These are phyloP conservation scores for Trichoderma orchidacearum DNA, from an alignment of 495 filamentous ascomycete species.

Conservation along the genomic window DNA sequence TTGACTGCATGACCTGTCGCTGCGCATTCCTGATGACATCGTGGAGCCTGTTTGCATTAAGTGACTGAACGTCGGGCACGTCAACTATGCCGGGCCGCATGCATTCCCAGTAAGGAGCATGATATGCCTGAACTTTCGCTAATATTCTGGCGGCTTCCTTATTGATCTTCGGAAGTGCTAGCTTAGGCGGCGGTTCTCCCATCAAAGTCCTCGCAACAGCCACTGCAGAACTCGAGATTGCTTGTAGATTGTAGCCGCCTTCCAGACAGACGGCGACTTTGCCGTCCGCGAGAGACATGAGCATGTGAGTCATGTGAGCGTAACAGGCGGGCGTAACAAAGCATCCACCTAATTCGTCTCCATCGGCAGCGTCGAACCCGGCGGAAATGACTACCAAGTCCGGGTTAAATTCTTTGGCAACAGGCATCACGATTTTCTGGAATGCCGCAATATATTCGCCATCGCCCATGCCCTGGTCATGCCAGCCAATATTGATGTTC, in stretches of 20 bases:
- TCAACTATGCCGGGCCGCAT: slow-evolving; percentile 39
- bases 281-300: slow-evolving; percentile 87
- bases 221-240: slow-evolving; percentile 82
- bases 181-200: slow-evolving; percentile 79
- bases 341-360: slow-evolving; percentile 84
- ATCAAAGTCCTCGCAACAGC: slow-evolving; percentile 87
- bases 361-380: slow-evolving; percentile 90
- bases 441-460: slow-evolving; percentile 95
- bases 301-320: slow-evolving; percentile 97
- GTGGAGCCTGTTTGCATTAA: slow-evolving; percentile 23
- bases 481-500: slow-evolving; percentile 95
- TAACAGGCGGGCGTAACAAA: slow-evolving; percentile 85
- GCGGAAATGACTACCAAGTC: slow-evolving; percentile 94
- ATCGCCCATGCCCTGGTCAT: slow-evolving; percentile 84
- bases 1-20: slow-evolving; percentile 49
- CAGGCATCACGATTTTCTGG: slow-evolving; percentile 94
- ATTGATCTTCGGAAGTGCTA: slow-evolving; percentile 32
- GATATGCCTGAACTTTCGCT: slow-evolving; percentile 34
- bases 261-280: slow-evolving; percentile 87
- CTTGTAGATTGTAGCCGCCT: slow-evolving; percentile 87
- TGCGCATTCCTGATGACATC: slow-evolving; percentile 71
- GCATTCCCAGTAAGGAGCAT: slow-evolving; percentile 47
- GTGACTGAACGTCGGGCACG: slow-evolving; percentile 20
- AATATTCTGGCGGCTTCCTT: slow-evolving; percentile 34
- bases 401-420: slow-evolving; percentile 81